A percentile compares a stretch with the other conserved stretches of the same genome.
Evolutionary conservation across 2,329 filamentous ascomycete species (phyloP).

Genomic region (Fusarium albidum): DNA sequence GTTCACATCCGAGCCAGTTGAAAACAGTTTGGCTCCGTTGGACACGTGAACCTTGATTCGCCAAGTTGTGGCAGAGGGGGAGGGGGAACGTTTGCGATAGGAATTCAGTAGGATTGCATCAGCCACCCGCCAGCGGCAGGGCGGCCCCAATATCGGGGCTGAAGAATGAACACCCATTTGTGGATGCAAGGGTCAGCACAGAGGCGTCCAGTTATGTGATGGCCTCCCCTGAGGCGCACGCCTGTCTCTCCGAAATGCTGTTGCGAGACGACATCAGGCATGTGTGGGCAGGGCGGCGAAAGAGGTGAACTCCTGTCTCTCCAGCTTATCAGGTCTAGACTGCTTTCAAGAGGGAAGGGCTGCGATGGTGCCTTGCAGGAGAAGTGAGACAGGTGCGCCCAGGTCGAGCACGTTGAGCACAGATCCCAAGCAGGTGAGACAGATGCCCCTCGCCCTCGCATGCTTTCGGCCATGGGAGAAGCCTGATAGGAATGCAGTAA

Average conservation of each 20-base stretch:
- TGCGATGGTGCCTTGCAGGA: background rate
- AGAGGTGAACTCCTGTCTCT: constrained; percentile 7
- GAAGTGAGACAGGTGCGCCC: constrained; percentile 19
- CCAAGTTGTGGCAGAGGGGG: background rate
- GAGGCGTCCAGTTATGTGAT: background rate
- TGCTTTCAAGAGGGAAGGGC: background rate
- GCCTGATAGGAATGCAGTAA: constrained; percentile 17
- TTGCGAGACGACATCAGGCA: constrained; percentile 1
- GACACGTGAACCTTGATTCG: background rate
- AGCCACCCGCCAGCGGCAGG: background rate
- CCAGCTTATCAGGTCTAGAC: background rate
- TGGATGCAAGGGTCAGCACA: background rate
- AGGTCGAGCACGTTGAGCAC: background rate
- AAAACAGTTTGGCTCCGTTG: background rate
- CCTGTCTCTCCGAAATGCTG: background rate
- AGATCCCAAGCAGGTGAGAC: background rate
- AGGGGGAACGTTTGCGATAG: background rate
- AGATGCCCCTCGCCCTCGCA: constrained; percentile 27
- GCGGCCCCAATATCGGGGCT: background rate
- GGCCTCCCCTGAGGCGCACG: background rate
- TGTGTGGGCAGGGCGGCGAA: background rate
- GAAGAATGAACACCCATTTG: constrained; percentile 1
- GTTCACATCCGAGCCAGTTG: background rate
- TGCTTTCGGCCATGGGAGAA: constrained; percentile 17
- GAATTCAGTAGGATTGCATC: constrained; percentile 2